Base-by-base conservation (phyloP, 2,329 filamentous ascomycete genomes). In the Apiospora kogelbergensis region DNA sequence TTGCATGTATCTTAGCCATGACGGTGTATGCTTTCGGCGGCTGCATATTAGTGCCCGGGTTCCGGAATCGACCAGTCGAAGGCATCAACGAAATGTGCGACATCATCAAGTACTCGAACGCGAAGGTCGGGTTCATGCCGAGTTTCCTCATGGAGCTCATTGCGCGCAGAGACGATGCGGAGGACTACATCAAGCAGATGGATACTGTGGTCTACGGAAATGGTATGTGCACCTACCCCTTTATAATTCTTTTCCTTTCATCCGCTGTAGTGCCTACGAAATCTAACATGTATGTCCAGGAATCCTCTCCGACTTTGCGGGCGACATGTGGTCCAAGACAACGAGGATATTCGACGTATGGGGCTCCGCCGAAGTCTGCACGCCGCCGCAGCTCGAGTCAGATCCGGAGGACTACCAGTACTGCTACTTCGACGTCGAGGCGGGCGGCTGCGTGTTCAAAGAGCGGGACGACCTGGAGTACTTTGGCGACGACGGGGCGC, bases 401-500 rank as follows among this genome's bases (percentile, higher is more conserved):
- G 68, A 68, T 6, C 68, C 68, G 6, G 68, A 70, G n/a, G 68
- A 70, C 22, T 68, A 70, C 63, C 57, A 46, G 24, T 70, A 70
- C 40, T 48, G 48, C 24, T 68, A 57, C 37, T 70, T 68, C 53
- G 63, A 70, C 63, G 7, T 42, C 30, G 66, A 68, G 11, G 41
- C 45, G 7, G 68, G 33, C 24, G 68, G 68, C 6, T 37, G 67
- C 45, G 46, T 40, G 13, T 70, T 70, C 41, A 63, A 48, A 24
- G 60, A 68, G 24, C 44, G 66, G 11, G 65, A 53, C 20, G 68
- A 68, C 41, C 40, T 68, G 9, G 66, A 70, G 45, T 68, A 70
- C 48, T 68, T 57, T 24, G 66, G 41, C 63, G 68, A 69, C 24
- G 65, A 69, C 41, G 68, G 68, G 7, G 67, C 68, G 17, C 53